phyloP scores from a whole-genome alignment of 2,329 filamentous ascomycete species.

The Paraphoma sp. region DNA sequence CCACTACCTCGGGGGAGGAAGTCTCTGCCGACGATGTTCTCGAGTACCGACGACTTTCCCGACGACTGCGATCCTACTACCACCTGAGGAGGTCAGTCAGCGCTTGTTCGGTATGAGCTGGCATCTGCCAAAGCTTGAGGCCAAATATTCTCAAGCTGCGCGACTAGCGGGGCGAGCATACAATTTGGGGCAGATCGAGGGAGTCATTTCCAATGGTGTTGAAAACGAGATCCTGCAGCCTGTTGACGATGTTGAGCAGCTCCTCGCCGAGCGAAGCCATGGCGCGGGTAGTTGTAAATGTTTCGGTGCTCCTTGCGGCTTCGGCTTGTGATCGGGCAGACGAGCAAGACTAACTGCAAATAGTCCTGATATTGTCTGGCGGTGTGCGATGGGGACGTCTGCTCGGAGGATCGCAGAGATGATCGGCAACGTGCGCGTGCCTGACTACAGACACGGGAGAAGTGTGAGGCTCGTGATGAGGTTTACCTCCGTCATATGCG shows the following conservation, averaged over 20 bases:
- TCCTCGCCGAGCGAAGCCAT: conserved; percentile 98
- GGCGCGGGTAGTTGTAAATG: conserved; percentile 28
- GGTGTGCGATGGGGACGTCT: conserved; percentile 10
- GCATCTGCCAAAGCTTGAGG: conserved; percentile 6
- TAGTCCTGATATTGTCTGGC: conserved; percentile 7
- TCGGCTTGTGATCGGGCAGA: conserved; percentile 29
- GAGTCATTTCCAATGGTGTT: conserved; percentile 99
- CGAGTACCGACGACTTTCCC: conserved; percentile 96
- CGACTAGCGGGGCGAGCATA: conserved; percentile 68
- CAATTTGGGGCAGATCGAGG: conserved; percentile 96
- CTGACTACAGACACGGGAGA: conserved; percentile 14
- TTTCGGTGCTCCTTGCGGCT: conserved; percentile 27
- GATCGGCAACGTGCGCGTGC: conserved; percentile 1
- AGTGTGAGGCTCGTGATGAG: conserved; percentile 32
- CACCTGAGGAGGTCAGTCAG: conserved; percentile 66
- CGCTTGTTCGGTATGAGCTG: background rate
- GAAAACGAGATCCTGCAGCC: conserved; percentile 97
- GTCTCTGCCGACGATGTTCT: conserved; percentile 98
- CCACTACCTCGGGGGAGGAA: conserved; percentile 96
- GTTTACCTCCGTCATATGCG: conserved; percentile 33
- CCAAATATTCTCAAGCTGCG: conserved; percentile 13
- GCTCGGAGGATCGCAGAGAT: conserved; percentile 5
- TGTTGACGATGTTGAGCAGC: conserved; percentile 93
- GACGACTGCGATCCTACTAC: conserved; percentile 98
- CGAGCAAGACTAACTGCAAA: conserved; percentile 27